Conservation (phyloP, 106 monocot genomes). For the Vanilla planifolia region DNA sequence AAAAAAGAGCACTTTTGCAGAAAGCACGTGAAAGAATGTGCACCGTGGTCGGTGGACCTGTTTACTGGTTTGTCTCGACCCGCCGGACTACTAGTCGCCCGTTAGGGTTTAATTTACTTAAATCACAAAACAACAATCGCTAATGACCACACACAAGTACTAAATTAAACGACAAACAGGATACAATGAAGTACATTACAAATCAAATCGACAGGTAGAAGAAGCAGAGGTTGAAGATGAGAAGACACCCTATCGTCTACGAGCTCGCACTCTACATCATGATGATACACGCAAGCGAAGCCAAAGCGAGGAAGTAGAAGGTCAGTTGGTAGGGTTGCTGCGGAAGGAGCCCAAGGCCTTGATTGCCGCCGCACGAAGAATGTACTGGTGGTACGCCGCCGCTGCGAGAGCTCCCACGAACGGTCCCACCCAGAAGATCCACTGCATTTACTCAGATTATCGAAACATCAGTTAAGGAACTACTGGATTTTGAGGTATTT, state of each 20-base stretch:
- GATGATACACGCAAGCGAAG: background rate
- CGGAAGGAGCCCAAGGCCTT: conserved; percentile 19
- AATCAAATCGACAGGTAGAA: conserved; percentile 5
- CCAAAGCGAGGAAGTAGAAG: background rate
- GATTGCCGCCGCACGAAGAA: conserved; percentile 13
- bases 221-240: background rate
- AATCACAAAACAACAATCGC: conserved; percentile 1
- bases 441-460: background rate
- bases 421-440: conserved; percentile 14
- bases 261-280: background rate
- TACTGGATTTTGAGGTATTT: too few species aligned
- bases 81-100: too few species aligned
- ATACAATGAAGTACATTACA: background rate
- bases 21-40: too few species aligned
- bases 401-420: conserved; percentile 16
- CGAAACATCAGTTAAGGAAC: background rate
- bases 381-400: conserved; percentile 19
- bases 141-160: background rate
- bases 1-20: too few species aligned
- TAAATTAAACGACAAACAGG: background rate
- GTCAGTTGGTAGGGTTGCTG: conserved; percentile 16
- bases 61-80: too few species aligned
- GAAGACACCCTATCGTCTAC: background rate
- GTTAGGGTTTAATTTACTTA: too few species aligned
- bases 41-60: too few species aligned